Percentiles rank a stretch among this genome's conserved stretches.
Conservation (phyloP, 495 filamentous ascomycete species). For the Platismatia glauca region DNA sequence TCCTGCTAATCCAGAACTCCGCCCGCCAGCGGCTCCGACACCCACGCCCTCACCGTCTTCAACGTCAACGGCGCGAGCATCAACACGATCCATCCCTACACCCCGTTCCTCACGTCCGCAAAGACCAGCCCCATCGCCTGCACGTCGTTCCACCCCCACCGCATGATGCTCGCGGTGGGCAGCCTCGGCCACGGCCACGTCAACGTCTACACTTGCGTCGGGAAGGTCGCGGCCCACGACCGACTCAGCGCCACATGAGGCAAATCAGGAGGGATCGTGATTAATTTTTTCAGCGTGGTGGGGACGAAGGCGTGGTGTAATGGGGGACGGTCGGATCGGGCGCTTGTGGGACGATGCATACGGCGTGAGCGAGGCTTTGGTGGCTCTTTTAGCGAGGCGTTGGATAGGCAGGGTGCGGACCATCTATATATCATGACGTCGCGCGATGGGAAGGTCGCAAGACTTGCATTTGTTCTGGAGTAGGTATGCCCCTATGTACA, state of each 20-base stretch:
- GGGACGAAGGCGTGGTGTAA: background rate
- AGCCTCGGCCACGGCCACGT: slow-evolving; percentile 63
- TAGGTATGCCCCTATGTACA: background rate
- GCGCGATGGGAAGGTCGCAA: background rate
- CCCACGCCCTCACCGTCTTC: slow-evolving; percentile 82
- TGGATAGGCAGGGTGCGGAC: background rate
- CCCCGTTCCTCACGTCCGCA: slow-evolving; percentile 72
- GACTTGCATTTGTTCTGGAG: background rate
- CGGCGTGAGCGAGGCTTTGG: background rate
- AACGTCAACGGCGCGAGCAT: slow-evolving; percentile 73
- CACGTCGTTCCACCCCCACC: slow-evolving; percentile 92
- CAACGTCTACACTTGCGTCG: slow-evolving; percentile 56
- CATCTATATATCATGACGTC: background rate
- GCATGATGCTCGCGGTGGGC: slow-evolving; percentile 80
- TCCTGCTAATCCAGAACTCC: slow-evolving; percentile 1
- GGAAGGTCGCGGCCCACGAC: background rate
- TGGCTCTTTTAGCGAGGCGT: background rate
- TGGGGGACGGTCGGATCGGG: background rate
- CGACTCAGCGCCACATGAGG: background rate
- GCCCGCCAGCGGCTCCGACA: slow-evolving; percentile 63
- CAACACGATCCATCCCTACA: slow-evolving; percentile 77
- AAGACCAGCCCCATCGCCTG: slow-evolving; percentile 71
- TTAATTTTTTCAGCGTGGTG: too few species aligned
- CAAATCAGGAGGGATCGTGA: too few species aligned
- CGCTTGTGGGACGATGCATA: background rate